Percentiles rank a stretch among this genome's conserved stretches.
Evolutionary conservation across 345 rosid genomes (phyloP).

Genomic region (Murraya koenigii): DNA sequence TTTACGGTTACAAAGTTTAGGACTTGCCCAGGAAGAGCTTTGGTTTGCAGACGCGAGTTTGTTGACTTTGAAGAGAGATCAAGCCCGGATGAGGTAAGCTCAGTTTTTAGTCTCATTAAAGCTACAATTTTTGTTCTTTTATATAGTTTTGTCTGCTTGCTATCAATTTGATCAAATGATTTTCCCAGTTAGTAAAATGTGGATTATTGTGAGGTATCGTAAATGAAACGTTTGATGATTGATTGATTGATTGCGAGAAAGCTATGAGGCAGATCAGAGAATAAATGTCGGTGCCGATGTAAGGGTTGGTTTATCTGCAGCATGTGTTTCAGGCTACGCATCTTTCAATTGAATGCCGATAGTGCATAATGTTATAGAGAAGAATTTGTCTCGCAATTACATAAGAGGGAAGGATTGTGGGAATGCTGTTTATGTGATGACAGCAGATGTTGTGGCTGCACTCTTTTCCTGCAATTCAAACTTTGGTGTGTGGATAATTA

Average conservation of each 20-base stretch:
- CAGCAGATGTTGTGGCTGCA: neutral
- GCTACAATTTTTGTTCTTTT: neutral
- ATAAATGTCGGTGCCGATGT: neutral
- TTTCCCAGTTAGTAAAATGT: neutral
- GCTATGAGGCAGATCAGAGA: neutral
- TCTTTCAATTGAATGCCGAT: neutral
- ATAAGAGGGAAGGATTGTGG: neutral
- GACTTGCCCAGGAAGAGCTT: slow-evolving; percentile 21
- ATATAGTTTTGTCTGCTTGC: neutral
- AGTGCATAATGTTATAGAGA: no score
- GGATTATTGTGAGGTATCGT: neutral
- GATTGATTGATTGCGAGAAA: neutral
- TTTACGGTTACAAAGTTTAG: slow-evolving; percentile 23
- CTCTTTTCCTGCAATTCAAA: neutral
- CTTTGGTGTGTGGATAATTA: neutral
- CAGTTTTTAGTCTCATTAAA: neutral
- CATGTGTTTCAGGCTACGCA: neutral
- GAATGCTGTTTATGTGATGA: neutral
- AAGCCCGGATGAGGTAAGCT: slow-evolving; percentile 71
- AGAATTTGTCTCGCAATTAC: neutral
- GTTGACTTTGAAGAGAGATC: slow-evolving; percentile 61
- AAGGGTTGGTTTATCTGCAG: neutral
- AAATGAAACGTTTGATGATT: no score
- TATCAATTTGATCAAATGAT: neutral
- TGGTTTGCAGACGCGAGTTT: slow-evolving; percentile 36